A percentile compares a stretch with the other conserved stretches of the same genome.
Evolutionary conservation across 805 yeast species (phyloP).

Genomic region (Osmozyma mogii): DNA sequence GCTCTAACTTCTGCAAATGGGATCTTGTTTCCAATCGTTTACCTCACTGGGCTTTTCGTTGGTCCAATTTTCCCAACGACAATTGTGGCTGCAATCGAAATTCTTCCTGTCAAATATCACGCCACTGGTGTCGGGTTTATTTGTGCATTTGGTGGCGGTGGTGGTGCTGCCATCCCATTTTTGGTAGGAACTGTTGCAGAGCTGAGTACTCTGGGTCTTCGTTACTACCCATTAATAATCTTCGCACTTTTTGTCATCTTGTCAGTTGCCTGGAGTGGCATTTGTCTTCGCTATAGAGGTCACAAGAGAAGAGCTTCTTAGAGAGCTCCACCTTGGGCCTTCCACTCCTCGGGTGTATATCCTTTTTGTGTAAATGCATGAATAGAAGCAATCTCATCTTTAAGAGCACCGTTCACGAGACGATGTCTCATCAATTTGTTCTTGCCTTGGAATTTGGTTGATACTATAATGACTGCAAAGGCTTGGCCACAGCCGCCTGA

Average conservation of each 20-base stretch:
- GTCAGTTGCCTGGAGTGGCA: constrained; percentile 18
- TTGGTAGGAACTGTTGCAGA: constrained; percentile 45
- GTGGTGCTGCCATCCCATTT: constrained; percentile 71
- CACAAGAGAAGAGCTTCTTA: constrained; percentile 1
- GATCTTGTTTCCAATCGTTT: constrained; percentile 28
- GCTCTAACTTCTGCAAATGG: constrained; percentile 19
- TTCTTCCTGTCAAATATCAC: constrained; percentile 53
- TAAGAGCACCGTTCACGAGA: constrained; percentile 68
- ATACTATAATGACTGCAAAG: constrained; percentile 83
- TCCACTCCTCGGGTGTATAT: constrained; percentile 87
- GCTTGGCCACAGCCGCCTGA: constrained; percentile 98
- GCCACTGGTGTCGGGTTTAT: constrained; percentile 66
- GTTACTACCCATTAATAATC: constrained; percentile 24
- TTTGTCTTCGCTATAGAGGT: neutral
- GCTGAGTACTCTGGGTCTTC: constrained; percentile 24
- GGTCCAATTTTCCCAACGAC: constrained; percentile 63
- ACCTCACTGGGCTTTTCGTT: constrained; percentile 39
- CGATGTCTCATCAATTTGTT: constrained; percentile 83
- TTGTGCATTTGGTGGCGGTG: constrained; percentile 76
- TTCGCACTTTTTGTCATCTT: constrained; percentile 18
- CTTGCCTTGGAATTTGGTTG: constrained; percentile 64
- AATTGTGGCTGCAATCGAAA: constrained; percentile 53
- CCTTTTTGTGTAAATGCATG: constrained; percentile 95
- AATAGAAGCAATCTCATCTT: constrained; percentile 76
- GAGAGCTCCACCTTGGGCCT: constrained; percentile 27